These are phyloP conservation scores for Coriolopsis trogii DNA, from an alignment of 1,284 basidiomycete species.

Conservation along the genomic window DNA sequence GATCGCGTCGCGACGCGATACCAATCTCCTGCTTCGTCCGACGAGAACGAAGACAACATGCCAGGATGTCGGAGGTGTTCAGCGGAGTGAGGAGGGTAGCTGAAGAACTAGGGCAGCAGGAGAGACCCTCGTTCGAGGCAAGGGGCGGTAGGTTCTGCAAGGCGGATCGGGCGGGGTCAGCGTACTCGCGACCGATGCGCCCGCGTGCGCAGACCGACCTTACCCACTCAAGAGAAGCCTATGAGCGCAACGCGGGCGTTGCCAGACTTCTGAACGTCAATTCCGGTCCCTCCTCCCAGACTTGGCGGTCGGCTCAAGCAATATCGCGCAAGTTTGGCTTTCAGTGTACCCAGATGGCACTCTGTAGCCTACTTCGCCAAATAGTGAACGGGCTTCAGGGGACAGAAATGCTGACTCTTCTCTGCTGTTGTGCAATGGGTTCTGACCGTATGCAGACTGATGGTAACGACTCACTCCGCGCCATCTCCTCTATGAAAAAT, in stretches of 20 bases:
- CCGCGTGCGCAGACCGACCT: conserved; percentile 45
- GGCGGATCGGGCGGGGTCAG: not conserved
- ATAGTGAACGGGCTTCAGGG: conserved; percentile 8
- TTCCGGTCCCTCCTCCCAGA: conserved; percentile 83
- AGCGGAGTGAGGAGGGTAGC: too few species aligned
- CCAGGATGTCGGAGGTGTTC: too few species aligned
- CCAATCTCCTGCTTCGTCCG: too few species aligned
- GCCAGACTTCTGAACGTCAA: conserved; percentile 93
- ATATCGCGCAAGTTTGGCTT: conserved; percentile 91
- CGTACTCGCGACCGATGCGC: not conserved
- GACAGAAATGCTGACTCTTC: conserved; percentile 55
- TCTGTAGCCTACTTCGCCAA: conserved; percentile 75
- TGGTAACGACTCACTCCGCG: conserved; percentile 68
- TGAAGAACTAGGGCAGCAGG: too few species aligned
- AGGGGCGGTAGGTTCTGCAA: too few species aligned
- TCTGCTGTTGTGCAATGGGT: conserved; percentile 58
- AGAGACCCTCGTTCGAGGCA: too few species aligned
- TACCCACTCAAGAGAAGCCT: conserved; percentile 94
- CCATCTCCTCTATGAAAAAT: conserved; percentile 84
- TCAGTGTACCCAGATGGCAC: conserved; percentile 87
- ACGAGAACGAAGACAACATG: too few species aligned
- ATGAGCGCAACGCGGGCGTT: conserved; percentile 94
- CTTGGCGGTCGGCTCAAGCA: conserved; percentile 85
- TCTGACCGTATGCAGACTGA: conserved; percentile 5
- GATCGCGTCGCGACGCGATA: too few species aligned